Base-by-base conservation (phyloP, 2,329 filamentous ascomycete species). In the Phialophora chinensis region DNA sequence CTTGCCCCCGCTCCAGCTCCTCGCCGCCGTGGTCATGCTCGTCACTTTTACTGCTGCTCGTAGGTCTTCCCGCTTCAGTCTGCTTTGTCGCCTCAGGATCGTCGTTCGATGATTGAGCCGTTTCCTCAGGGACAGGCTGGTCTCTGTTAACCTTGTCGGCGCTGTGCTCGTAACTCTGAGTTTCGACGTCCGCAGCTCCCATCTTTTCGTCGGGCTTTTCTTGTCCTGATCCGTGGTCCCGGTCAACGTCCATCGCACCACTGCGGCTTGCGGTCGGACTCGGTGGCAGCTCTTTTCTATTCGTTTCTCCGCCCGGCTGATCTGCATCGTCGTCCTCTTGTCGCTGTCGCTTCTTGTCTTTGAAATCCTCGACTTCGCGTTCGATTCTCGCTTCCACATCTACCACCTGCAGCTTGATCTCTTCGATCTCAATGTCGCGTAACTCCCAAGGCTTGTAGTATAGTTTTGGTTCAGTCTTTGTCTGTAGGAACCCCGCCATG, bases 401-500 rank as follows among this genome's bases (percentile, higher is more conserved):
- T 55, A 84, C 82, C 31, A 92, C 83, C 77, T 97, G 93, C 4
- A 85, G 81, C 54, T 88, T 85, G 75, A 97, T 91, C 11, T 78
- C 82, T 4, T 87, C 85, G 77, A 93, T 87, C 76, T 97, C 90
- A 53, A 86, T 83, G 4, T 81, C 77, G 35, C 87, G 87, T 63
- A 91, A 83, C 72, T 92, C 88, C 90, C 91, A 96, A 0, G 94
- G 94, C 54, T 90, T 88, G 78, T 95, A 97, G 77, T 90, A 94
- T 92, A 97, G 81, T 70, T 81, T 85, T 2, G 94, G 94, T 72
- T 89, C 83, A 47, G 88, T 81, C 71, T 81, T 87, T 4, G 94
- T 97, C 70, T 84, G 83, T 57, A 97, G 80, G 74, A 89, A 94
- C 62, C 87, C 85, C 33, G 94, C 92, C 79, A 84, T 85, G 29